phyloP scores from a whole-genome alignment of 768 basidiomycete species.

The Tylopilus sp. region DNA sequence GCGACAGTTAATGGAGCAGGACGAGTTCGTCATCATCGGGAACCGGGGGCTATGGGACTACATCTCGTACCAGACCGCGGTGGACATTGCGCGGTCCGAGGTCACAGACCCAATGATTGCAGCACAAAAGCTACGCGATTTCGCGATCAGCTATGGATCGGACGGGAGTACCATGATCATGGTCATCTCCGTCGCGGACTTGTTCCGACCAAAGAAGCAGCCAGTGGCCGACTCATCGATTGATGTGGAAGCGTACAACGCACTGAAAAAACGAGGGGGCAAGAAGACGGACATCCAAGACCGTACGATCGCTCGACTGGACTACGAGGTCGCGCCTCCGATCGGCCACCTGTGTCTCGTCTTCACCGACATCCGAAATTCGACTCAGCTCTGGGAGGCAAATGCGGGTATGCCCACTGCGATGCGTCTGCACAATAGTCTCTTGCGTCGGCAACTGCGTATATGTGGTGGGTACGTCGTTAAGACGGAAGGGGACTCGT shows the following conservation, averaged over 20 bases:
- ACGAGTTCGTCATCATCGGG: constrained; percentile 95
- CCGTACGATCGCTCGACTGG: constrained; percentile 58
- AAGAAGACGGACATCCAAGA: constrained; percentile 54
- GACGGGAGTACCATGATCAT: constrained; percentile 96
- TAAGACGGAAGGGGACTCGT: constrained; percentile 98
- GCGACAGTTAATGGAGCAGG: constrained; percentile 71
- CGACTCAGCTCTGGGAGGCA: constrained; percentile 93
- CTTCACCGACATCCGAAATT: constrained; percentile 97
- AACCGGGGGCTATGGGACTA: constrained; percentile 93
- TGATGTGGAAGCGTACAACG: constrained; percentile 35
- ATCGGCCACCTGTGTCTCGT: constrained; percentile 86
- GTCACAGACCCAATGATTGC: constrained; percentile 76
- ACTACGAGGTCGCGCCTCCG: constrained; percentile 79
- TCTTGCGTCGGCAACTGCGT: constrained; percentile 82
- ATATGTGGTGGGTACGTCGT: constrained; percentile 97
- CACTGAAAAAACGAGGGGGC: constrained; percentile 28
- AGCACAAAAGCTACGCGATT: constrained; percentile 93
- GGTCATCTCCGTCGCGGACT: constrained; percentile 82
- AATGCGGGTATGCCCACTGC: constrained; percentile 95
- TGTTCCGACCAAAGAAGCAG: constrained; percentile 60
- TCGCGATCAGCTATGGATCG: constrained; percentile 95
- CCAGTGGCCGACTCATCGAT: constrained; percentile 29
- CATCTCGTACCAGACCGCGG: constrained; percentile 91
- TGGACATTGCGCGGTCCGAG: constrained; percentile 87
- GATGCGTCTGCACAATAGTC: constrained; percentile 83